Evolutionary conservation across 768 basidiomycete genomes (phyloP), one percentile per base, ranked within the genome.

Genomic region (Leucocoprinus birnbaumii): DNA sequence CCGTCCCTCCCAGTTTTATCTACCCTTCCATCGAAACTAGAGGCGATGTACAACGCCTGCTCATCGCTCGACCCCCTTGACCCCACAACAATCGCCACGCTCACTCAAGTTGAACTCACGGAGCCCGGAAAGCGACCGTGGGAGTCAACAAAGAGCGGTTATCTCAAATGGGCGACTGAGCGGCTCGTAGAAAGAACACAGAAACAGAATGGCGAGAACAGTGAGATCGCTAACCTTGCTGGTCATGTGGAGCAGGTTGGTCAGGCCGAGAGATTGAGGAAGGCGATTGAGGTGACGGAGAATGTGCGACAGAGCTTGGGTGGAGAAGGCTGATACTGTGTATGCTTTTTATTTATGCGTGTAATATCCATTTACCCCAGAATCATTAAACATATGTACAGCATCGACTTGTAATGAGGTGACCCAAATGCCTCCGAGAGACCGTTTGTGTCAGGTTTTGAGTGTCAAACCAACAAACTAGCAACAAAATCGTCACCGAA

Each of bases 61-160:
- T 55, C 54, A 5, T 48, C 47, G 1, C 26, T 55, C 7, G 54
- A 48, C 3, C 54, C 54, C 2, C 54, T 55, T 13, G 54, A 55
- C 19, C 19, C 54, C 26, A 31, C 47, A 1, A 49, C 54, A 7
- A 13, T 55, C 26, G 48, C 54, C 13, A 37, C 48, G 3, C 54
- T 55, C 14, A 55, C 47, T n/a, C 47, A 49, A 19, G 54, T 44
- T 19, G 40, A 51, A 21, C 41, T 55, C 34, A 42, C 54, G 6
- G 54, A 49, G 40, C 54, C 54, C 8, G 54, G 54, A 35, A 55
- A 55, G 19, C 54, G 48, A n/a, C 40, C 47, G n/a, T 55, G 54
- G 54, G 54, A 55, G 19, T 55, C 54, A 11, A 55, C 54, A 3
- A 55, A 55, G 54, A 55, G 54, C 31, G 54, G 54, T 13, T 55